Conservation (phyloP, 129 eudicot genomes). For the Heracleum sosnowskyi region DNA sequence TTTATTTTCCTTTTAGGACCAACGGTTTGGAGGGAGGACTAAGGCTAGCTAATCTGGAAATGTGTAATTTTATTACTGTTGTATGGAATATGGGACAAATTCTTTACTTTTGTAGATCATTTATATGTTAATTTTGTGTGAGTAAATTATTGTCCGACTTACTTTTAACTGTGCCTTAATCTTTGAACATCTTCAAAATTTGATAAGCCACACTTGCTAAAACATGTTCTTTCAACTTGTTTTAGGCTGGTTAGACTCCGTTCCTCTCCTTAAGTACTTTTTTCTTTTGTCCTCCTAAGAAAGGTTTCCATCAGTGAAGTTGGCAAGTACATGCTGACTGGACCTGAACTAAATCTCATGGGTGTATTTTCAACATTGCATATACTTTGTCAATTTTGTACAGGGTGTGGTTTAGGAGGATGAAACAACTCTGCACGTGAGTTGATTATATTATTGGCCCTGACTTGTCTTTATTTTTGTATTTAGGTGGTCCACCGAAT, state of each 20-base stretch:
- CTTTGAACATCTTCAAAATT: background rate
- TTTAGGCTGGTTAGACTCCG: background rate
- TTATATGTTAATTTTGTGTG: background rate
- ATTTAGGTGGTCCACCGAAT: constrained; percentile 80
- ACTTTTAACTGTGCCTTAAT: background rate
- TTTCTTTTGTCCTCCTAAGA: background rate
- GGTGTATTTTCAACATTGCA: background rate
- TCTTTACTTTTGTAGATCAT: background rate
- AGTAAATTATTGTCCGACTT: background rate
- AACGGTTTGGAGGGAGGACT: background rate
- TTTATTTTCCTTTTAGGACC: background rate
- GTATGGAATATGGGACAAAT: background rate
- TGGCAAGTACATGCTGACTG: background rate
- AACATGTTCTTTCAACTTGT: background rate
- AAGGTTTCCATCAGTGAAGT: background rate
- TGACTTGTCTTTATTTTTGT: background rate
- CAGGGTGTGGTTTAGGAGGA: background rate
- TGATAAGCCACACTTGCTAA: background rate
- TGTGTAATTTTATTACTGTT: background rate
- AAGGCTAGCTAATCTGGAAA: background rate
- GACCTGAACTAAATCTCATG: background rate
- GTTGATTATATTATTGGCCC: background rate
- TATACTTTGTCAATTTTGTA: background rate
- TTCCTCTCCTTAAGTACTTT: background rate
- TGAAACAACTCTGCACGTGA: background rate